A percentile compares a stretch with the other conserved stretches of the same genome.
Evolutionary conservation across 2,329 filamentous ascomycete genomes (phyloP).

Genomic region (Paecilomyces niveus): DNA sequence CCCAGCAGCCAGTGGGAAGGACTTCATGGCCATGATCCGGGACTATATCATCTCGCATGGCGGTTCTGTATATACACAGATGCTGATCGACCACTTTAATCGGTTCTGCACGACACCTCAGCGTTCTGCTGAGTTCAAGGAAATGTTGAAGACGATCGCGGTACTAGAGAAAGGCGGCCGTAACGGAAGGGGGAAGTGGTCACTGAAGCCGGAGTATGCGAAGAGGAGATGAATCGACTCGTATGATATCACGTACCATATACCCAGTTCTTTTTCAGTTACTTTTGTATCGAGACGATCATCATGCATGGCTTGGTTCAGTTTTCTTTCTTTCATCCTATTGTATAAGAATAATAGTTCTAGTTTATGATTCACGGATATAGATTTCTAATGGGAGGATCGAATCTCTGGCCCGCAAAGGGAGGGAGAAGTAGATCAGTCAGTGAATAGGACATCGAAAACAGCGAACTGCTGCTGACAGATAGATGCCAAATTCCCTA

Average conservation of each 20-base stretch:
- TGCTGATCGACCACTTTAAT: slow-evolving; percentile 86
- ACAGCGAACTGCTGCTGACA: no score
- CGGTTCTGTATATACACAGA: slow-evolving; percentile 72
- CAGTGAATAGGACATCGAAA: no score
- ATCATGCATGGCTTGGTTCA: background rate
- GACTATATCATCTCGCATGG: slow-evolving; percentile 72
- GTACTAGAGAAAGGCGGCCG: slow-evolving; percentile 52
- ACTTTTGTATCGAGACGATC: background rate
- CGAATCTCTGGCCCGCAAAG: no score
- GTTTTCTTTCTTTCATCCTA: background rate
- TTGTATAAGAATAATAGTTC: background rate
- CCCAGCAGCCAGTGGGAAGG: slow-evolving; percentile 43
- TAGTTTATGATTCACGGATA: background rate
- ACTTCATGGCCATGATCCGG: slow-evolving; percentile 66
- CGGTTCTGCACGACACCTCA: slow-evolving; percentile 63
- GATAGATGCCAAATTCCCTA: no score
- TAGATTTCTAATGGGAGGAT: background rate
- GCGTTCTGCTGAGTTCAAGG: slow-evolving; percentile 72
- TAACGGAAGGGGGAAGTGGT: slow-evolving; percentile 49
- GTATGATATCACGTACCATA: background rate
- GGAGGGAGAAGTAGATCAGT: no score
- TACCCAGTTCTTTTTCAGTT: background rate
- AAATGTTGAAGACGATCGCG: slow-evolving; percentile 70
- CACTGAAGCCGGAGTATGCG: slow-evolving; percentile 51
- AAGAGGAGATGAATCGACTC: slow-evolving; percentile 6